These are phyloP conservation scores for Fraxinus xanthoxyloides DNA, from an alignment of 305 asterid genomes.

Conservation along the genomic window DNA sequence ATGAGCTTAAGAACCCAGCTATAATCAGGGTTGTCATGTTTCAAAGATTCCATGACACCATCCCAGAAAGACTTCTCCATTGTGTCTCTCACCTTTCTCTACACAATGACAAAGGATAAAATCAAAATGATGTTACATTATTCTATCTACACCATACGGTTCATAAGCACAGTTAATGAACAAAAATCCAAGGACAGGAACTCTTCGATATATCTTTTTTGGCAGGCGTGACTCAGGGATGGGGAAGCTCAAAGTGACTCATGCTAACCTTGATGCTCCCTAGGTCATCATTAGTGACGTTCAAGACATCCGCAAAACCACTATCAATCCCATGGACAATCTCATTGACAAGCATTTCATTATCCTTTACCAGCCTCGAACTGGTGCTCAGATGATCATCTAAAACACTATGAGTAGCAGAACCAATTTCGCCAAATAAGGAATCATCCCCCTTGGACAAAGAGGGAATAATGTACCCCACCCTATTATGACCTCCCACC, in stretches of 20 bases:
- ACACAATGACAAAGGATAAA: neutral
- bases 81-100: conserved; percentile 23
- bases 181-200: neutral
- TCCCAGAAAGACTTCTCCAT: conserved; percentile 35
- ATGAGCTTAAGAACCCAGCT: conserved; percentile 26
- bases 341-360: conserved; percentile 31
- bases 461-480: conserved; percentile 7
- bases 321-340: conserved; percentile 23
- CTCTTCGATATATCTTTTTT: neutral
- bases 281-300: conserved; percentile 4
- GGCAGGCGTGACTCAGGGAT: neutral
- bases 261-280: conserved; percentile 14
- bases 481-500: neutral
- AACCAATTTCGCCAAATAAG: neutral
- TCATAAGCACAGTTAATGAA: neutral
- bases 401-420: neutral
- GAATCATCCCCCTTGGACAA: conserved; percentile 11
- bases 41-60: conserved; percentile 28
- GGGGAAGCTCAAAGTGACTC: neutral
- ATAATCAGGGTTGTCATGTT: conserved; percentile 21
- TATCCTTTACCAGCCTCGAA: conserved; percentile 14
- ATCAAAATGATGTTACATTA: neutral
- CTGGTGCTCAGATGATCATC: neutral
- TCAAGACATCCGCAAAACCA: neutral
- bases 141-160: neutral